Conservation (phyloP, 305 asterid genomes). For the Rubia tinctorum region DNA sequence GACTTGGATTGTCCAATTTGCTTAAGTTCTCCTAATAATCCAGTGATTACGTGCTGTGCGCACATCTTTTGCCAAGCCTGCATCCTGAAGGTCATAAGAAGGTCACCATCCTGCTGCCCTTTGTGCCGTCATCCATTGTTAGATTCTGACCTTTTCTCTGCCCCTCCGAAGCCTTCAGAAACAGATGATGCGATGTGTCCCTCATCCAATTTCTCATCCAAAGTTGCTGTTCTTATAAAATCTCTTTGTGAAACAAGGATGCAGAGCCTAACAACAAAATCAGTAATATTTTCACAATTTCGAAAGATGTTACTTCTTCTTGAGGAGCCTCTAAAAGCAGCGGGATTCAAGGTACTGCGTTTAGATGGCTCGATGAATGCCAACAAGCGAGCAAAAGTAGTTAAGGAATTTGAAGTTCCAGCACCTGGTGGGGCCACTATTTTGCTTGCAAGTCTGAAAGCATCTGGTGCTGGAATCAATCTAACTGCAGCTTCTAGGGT, state of each 20-base stretch:
- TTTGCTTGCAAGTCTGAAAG: slow-evolving; percentile 83
- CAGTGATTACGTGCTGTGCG: slow-evolving; percentile 74
- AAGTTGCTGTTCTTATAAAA: slow-evolving; percentile 61
- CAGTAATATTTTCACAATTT: slow-evolving; percentile 85
- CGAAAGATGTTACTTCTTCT: slow-evolving; percentile 70
- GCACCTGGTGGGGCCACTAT: slow-evolving; percentile 69
- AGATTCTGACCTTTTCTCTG: slow-evolving; percentile 66
- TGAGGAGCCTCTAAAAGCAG: slow-evolving; percentile 59
- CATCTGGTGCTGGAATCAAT: slow-evolving; percentile 77
- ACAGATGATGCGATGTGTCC: slow-evolving; percentile 16
- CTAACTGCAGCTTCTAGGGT: slow-evolving; percentile 83
- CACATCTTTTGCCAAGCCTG: slow-evolving; percentile 81
- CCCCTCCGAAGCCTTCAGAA: slow-evolving; percentile 53
- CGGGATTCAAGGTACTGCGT: slow-evolving; percentile 67
- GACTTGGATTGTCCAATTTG: slow-evolving; percentile 95
- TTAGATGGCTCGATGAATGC: slow-evolving; percentile 83
- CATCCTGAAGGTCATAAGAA: slow-evolving; percentile 64
- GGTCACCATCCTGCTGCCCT: slow-evolving; percentile 67
- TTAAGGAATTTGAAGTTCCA: slow-evolving; percentile 55
- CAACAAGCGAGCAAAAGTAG: slow-evolving; percentile 53
- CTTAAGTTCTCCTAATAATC: slow-evolving; percentile 59
- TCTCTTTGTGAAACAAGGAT: slow-evolving; percentile 50
- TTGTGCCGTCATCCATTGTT: slow-evolving; percentile 80
- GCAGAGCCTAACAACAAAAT: slow-evolving; percentile 45
- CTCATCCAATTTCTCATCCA: slow-evolving; percentile 51